Evolutionary conservation across 345 rosid genomes (phyloP), one percentile per base, ranked within the genome.

Genomic region (Lepidium sativum): DNA sequence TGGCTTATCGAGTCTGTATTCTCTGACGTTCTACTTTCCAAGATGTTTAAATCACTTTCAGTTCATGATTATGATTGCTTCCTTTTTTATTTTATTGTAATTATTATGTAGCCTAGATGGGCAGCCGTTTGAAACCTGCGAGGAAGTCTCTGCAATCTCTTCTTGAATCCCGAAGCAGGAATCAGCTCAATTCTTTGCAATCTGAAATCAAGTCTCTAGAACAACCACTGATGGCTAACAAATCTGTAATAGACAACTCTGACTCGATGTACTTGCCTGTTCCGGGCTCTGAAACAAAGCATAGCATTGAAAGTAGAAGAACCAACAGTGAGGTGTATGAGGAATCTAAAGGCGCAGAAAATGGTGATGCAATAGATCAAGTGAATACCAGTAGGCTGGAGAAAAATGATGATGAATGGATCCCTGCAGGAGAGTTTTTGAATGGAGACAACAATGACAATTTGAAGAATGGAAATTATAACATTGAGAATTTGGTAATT

Each of bases 51-150:
- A 44, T 54, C 25, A 33, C 54, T 40, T 17, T 5, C 34, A 8
- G 32, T 53, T 35, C 32, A 61, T 45, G 54, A 25, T 27, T 37
- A 4, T 33, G 8, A 29, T 13, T 0, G 12, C 16, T 3, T 27
- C 3, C 37, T 21, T 9, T 5, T 17, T 37, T 43, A 25, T 13
- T 23, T 53, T 53, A 51, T 38, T 6, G 51, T 25, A 25, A 25
- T 25, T 25, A 15, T 49, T 50, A 57, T 77, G 70, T 79, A 89
- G 97, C 83, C 94, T 91, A 76, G 74, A 79, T 33, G 91, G 89
- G 60, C 82, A 69, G 64, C 84, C 83, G 86, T 84, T 86, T 79
- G 81, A 71, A 67, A 78, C 91, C 77, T 82, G 80, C 89, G 78
- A 85, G 77, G 89, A 82, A 68, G 86, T 81, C 50, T 72, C 69